phyloP scores from a whole-genome alignment of 2,329 filamentous ascomycete genomes.

The Periconia sp. region DNA sequence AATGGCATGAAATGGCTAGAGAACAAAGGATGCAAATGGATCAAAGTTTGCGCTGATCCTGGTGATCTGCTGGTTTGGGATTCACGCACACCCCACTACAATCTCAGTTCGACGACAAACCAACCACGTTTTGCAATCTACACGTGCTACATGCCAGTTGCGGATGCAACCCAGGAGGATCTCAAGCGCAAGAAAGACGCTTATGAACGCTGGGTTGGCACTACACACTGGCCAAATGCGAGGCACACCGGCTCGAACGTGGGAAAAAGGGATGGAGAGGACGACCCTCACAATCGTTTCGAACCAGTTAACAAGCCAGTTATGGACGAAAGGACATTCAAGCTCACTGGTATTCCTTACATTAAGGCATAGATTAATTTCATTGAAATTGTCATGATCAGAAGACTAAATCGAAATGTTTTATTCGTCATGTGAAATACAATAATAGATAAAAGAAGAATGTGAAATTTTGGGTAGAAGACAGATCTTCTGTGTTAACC shows the following conservation, averaged over 20 bases:
- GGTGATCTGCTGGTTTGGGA: constrained; percentile 49
- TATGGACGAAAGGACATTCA: not conserved
- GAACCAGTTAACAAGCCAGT: not conserved
- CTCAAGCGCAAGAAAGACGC: constrained; percentile 16
- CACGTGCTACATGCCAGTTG: constrained; percentile 24
- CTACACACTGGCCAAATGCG: constrained; percentile 21
- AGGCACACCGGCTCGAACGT: not conserved
- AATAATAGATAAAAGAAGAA: too few species aligned
- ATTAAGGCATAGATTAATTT: not conserved
- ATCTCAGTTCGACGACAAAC: constrained; percentile 13
- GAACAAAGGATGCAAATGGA: constrained; percentile 40
- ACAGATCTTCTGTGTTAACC: too few species aligned
- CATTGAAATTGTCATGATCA: too few species aligned
- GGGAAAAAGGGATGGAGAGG: not conserved
- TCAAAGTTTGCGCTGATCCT: constrained; percentile 46
- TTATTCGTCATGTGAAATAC: too few species aligned
- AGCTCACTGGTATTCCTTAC: not conserved
- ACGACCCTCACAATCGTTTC: not conserved
- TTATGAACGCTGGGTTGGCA: constrained; percentile 18
- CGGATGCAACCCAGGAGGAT: constrained; percentile 18
- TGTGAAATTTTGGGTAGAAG: too few species aligned
- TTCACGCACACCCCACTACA: constrained; percentile 50
- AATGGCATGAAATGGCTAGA: constrained; percentile 50
- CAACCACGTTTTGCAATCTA: constrained; percentile 21
- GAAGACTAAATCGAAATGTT: too few species aligned